Evolutionary conservation across 2,329 filamentous ascomycete species (phyloP).

Genomic region (Aspergillus uvarum): DNA sequence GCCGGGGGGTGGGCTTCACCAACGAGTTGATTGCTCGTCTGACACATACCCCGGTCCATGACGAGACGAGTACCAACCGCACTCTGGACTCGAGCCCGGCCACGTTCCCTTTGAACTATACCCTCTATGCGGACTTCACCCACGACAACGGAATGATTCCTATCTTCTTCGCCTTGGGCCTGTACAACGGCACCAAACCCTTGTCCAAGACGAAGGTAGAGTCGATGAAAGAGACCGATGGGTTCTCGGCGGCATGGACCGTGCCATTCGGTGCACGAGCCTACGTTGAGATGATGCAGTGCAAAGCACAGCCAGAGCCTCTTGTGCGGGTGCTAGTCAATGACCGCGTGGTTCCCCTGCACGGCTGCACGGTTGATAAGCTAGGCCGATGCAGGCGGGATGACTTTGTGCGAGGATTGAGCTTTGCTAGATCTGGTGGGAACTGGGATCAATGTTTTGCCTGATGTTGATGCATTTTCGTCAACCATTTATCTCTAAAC

Average conservation of each 20-base stretch:
- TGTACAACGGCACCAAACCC: conserved; percentile 67
- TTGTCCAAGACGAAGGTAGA: conserved; percentile 52
- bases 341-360: conserved; percentile 72
- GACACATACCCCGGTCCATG: conserved; percentile 65
- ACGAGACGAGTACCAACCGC: conserved; percentile 72
- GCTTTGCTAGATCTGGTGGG: conserved; percentile 71
- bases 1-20: conserved; percentile 81
- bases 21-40: conserved; percentile 85
- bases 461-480: neutral
- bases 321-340: conserved; percentile 79
- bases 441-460: conserved; percentile 67
- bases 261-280: conserved; percentile 79
- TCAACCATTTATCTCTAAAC: too few species aligned
- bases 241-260: conserved; percentile 73
- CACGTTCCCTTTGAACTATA: conserved; percentile 71
- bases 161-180: conserved; percentile 72
- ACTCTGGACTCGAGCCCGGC: conserved; percentile 67
- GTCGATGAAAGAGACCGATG: conserved; percentile 56
- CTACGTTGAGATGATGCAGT: conserved; percentile 86
- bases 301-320: conserved; percentile 58
- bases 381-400: conserved; percentile 69
- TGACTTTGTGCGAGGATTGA: conserved; percentile 71
- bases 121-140: conserved; percentile 83
- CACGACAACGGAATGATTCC: conserved; percentile 86
- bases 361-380: conserved; percentile 67